These are phyloP conservation scores for Paramecium sexaurelia DNA, from an alignment of 73 alveolate species.

Conservation along the genomic window DNA sequence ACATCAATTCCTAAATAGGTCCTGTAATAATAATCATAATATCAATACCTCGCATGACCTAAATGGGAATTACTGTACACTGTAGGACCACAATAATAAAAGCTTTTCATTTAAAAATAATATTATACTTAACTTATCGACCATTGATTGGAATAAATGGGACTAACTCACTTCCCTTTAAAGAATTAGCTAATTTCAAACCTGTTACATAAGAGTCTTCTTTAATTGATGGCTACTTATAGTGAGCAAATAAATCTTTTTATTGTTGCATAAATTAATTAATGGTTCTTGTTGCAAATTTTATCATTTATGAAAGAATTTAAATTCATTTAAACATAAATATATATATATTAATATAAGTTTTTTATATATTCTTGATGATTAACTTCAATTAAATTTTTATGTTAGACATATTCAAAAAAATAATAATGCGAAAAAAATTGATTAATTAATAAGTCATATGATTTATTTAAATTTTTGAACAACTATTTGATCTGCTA, in stretches of 20 bases:
- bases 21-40: constrained; percentile 56
- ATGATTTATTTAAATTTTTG: not conserved
- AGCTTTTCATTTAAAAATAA: not conserved
- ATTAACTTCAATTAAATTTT: not conserved
- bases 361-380: not conserved
- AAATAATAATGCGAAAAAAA: not conserved
- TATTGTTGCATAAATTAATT: constrained; percentile 26
- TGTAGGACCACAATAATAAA: constrained; percentile 70
- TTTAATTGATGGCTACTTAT: constrained; percentile 12
- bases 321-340: not conserved
- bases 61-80: constrained; percentile 97
- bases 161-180: constrained; percentile 35
- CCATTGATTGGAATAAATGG: constrained; percentile 63
- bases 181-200: not conserved
- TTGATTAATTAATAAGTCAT: not conserved
- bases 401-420: not conserved
- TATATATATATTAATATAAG: not conserved
- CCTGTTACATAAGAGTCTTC: constrained; percentile 34
- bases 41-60: constrained; percentile 97
- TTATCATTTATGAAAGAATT: constrained; percentile 23
- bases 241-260: constrained; percentile 47
- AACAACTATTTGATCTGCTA: no score
- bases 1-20: constrained; percentile 97
- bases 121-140: constrained; percentile 39
- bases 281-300: constrained; percentile 18